These are phyloP conservation scores for Beauveria pseudobassiana DNA, from an alignment of 2,329 filamentous ascomycete genomes.

Conservation along the genomic window DNA sequence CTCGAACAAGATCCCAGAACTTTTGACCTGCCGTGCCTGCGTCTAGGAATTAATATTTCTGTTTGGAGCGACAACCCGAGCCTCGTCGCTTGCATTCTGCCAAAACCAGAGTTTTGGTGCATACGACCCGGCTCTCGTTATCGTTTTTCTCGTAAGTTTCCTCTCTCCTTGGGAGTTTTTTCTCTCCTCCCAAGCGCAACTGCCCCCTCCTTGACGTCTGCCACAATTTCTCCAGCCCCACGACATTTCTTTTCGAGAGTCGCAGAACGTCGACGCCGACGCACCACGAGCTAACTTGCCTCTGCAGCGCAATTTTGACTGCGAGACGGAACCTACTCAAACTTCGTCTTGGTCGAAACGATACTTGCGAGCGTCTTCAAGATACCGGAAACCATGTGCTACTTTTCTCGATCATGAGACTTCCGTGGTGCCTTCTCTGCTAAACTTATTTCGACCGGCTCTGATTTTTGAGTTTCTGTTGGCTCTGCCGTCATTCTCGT, in stretches of 20 bases:
- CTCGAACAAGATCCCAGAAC: conserved; percentile 10
- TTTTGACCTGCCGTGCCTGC: not conserved
- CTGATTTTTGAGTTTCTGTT: conserved; percentile 9
- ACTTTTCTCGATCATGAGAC: conserved; percentile 10
- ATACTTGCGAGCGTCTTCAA: not conserved
- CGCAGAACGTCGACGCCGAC: not conserved
- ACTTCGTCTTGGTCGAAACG: not conserved
- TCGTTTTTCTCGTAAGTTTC: conserved; percentile 9
- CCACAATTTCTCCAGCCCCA: conserved; percentile 10
- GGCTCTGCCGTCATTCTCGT: not conserved
- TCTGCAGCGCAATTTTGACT: not conserved
- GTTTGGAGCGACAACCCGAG: not conserved
- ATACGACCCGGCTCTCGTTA: not conserved
- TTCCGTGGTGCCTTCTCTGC: conserved; percentile 9
- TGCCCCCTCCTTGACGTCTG: conserved; percentile 8
- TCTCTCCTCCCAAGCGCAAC: not conserved
- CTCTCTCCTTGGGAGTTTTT: not conserved
- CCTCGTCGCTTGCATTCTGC: not conserved
- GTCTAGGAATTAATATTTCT: not conserved
- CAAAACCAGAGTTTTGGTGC: not conserved
- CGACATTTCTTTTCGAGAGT: conserved; percentile 7
- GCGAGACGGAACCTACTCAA: not conserved
- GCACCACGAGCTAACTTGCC: not conserved
- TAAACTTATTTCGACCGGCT: conserved; percentile 11
- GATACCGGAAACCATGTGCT: conserved; percentile 8